phyloP scores from a whole-genome alignment of 2,329 filamentous ascomycete genomes.

The Bipolaris bicolor region DNA sequence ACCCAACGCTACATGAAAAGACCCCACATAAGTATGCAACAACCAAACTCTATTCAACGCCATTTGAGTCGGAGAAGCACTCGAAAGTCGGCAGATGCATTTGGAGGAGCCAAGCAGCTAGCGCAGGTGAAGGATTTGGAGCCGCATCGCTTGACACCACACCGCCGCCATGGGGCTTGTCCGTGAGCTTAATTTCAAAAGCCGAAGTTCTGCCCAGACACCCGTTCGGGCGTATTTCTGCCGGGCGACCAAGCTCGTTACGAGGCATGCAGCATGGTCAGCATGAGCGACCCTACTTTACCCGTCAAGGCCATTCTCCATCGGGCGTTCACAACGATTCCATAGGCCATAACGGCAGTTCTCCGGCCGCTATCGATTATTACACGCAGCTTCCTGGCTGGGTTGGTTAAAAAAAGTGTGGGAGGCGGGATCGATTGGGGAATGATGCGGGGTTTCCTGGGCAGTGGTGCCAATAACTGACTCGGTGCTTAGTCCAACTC shows the following conservation, averaged over 20 bases:
- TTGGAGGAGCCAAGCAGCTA: slow-evolving; percentile 55
- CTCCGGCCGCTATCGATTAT: background rate
- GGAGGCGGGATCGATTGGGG: slow-evolving; percentile 13
- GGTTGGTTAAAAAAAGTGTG: background rate
- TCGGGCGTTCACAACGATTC: background rate
- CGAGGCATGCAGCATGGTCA: slow-evolving; percentile 6
- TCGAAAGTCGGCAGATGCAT: slow-evolving; percentile 45
- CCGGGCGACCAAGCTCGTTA: slow-evolving; percentile 10
- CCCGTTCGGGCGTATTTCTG: slow-evolving; percentile 1
- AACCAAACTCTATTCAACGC: slow-evolving; percentile 11
- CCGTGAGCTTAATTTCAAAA: slow-evolving; percentile 13
- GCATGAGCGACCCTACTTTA: slow-evolving; percentile 1
- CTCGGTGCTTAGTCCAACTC: slow-evolving; percentile 11
- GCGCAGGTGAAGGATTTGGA: slow-evolving; percentile 55
- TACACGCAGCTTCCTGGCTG: background rate
- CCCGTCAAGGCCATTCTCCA: slow-evolving; percentile 1
- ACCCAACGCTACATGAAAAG: background rate
- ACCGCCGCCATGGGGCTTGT: slow-evolving; percentile 23
- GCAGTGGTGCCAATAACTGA: slow-evolving; percentile 3
- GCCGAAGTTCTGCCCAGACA: slow-evolving; percentile 2
- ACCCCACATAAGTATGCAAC: no score
- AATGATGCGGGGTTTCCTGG: slow-evolving; percentile 14
- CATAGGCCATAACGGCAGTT: background rate
- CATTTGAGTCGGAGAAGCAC: slow-evolving; percentile 36
- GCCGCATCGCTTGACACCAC: slow-evolving; percentile 23